Evolutionary conservation across 2,329 filamentous ascomycete species (phyloP), one percentile per base, ranked within the genome.

Genomic region (Onygena corvina): DNA sequence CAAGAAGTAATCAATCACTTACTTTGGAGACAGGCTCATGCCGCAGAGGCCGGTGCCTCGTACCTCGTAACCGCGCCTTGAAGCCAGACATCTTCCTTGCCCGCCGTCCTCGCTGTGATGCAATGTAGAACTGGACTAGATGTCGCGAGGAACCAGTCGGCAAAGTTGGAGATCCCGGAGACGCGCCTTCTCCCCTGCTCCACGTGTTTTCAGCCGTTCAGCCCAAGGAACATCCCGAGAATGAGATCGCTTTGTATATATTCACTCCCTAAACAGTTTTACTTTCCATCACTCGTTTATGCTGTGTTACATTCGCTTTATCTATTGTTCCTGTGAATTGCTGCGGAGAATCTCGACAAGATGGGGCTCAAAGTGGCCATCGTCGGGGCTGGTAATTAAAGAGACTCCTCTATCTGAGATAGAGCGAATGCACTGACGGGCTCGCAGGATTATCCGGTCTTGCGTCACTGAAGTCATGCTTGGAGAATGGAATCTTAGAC

Each of bases 381-480:
- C 29, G 48, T 58, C 16, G 57, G 57, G 16, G 56, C 56, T 3
- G 57, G 57, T 57, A 46, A n/a, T n/a, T n/a, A n/a, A n/a, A 49
- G 55, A 27, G 18, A n/a, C 4, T 27, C n/a, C 21, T 7, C 27
- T 21, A 2, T 14, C 3, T 5, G 18, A 33, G 5, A 4, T 18
- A 36, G 16, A 33, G 18, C 7, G n/a, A 20, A 25, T 12, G 23
- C 3, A n/a, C 11, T 46, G 14, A 21, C 25, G 5, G 3, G 14
- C 11, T 42, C 8, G 1, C 35, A 65, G 65, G 66, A 11, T 40
- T 66, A 35, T 60, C 61, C 30, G 64, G 66, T n/a, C 54, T 69
- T 16, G 54, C 54, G 9, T 58, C 67, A 4, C 56, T 67, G 48
- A 70, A 69, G 49, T 62, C 68, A 54, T 67, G 64, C 47, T 57